Evolutionary conservation across 257 asterid genomes (phyloP).

Genomic region (Jacaranda copaia): DNA sequence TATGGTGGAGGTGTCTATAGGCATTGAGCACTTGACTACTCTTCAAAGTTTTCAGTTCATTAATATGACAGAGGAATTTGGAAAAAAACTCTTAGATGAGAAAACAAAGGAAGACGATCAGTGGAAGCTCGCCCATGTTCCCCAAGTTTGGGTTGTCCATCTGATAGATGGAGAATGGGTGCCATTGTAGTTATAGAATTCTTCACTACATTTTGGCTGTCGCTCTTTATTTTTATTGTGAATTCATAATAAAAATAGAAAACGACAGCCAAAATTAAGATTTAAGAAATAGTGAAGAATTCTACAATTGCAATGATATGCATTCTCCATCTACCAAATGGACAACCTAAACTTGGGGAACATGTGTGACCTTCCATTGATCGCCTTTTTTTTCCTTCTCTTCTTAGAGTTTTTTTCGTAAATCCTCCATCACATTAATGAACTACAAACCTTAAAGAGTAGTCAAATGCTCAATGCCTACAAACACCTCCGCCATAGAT

Average conservation of each 20-base stretch:
- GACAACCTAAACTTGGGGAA: background rate
- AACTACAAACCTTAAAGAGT: background rate
- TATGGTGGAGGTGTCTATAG: conserved; percentile 6
- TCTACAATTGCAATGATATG: no score
- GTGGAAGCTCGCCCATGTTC: conserved; percentile 27
- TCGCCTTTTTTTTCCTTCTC: background rate
- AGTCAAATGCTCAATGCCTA: background rate
- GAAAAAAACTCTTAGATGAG: background rate
- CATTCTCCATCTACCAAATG: no score
- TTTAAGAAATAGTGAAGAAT: no score
- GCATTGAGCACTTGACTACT: conserved; percentile 22
- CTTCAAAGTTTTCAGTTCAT: background rate
- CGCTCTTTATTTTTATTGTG: no score
- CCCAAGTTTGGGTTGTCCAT: background rate
- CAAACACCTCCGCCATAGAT: background rate
- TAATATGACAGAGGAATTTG: background rate
- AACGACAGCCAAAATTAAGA: no score
- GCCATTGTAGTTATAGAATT: no score
- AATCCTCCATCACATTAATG: background rate
- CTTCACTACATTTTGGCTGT: no score
- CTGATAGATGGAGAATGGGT: background rate
- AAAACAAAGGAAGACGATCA: background rate
- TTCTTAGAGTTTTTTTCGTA: background rate
- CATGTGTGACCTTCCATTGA: background rate
- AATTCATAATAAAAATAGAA: no score